Conservation (phyloP, 306 rosid species). For the Lupinus albus region DNA sequence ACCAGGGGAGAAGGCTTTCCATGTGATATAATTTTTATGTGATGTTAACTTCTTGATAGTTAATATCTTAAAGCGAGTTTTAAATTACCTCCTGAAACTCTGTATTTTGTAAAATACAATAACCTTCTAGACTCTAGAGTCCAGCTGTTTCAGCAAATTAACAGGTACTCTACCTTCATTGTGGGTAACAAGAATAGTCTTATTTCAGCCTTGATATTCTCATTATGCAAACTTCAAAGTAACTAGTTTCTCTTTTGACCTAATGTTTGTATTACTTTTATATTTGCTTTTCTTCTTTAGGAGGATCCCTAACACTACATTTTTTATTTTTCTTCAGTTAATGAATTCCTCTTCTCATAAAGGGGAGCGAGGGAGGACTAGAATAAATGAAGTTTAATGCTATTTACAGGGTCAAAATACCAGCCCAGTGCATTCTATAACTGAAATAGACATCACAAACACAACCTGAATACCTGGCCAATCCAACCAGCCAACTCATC, state of each 20-base stretch:
- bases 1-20: neutral
- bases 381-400: neutral
- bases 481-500: conserved; percentile 98
- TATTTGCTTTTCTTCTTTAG: neutral
- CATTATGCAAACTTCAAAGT: neutral
- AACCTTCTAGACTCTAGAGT: neutral
- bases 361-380: neutral
- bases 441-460: conserved; percentile 27
- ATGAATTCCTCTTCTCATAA: neutral
- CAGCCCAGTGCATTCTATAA: conserved; percentile 18
- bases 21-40: conserved; percentile 25
- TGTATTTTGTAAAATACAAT: neutral
- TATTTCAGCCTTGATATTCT: neutral
- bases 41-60: conserved; percentile 3
- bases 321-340: neutral
- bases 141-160: conserved; percentile 16
- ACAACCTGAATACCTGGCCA: conserved; percentile 71
- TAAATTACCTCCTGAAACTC: neutral
- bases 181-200: neutral
- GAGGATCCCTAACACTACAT: neutral
- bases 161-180: neutral
- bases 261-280: neutral
- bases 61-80: conserved; percentile 5
- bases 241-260: neutral
- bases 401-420: neutral